Evolutionary conservation across 257 asterid species (phyloP), one percentile per base, ranked within the genome.

Genomic region (Ehretia macrophylla): DNA sequence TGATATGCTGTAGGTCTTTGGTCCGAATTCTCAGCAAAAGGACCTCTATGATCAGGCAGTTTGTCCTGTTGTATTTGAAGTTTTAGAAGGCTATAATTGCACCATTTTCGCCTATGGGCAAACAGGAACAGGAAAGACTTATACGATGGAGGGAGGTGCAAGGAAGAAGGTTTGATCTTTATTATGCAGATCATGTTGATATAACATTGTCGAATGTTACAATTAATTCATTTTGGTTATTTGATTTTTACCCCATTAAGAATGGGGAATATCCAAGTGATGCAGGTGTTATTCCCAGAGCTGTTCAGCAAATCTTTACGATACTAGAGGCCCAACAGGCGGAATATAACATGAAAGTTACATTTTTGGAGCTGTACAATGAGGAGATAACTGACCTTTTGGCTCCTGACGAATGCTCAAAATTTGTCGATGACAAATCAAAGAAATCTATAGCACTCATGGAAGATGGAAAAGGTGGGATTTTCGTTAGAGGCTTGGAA

Each of bases 401-500:
- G 78, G 97, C 97, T 59, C 85, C 88, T 1, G 99, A 93, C 65
- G 99, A 93, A 71, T 66, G 64, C 71, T 40, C 78, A 8, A 93
- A 82, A 67, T 87, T 86, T 67, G 57, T 65, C 4, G 97, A 87
- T 52, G 99, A 93, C 72, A 93, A 93, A 79, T 74, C 94, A 0
- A 89, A 93, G 86, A 93, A 89, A 71, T 96, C 97, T 45, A 76
- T 87, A 52, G 99, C 99, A 10, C 92, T 93, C 40, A 93, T 93
- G 99, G 99, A 93, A 73, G 99, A 93, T 23, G 99, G 99, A 16
- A 93, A 93, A 70, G 99, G 97, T 51, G 99, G 97, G 69, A 96
- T 93, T 57, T 68, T 89, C 58, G 97, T 93, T 53, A 76, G 99
- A 71, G 99, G 97, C 70, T 70, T 89, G 84, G 99, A 93, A 76